These are phyloP conservation scores for Epichloe amarillans DNA, from an alignment of 2,329 filamentous ascomycete genomes.

Conservation along the genomic window DNA sequence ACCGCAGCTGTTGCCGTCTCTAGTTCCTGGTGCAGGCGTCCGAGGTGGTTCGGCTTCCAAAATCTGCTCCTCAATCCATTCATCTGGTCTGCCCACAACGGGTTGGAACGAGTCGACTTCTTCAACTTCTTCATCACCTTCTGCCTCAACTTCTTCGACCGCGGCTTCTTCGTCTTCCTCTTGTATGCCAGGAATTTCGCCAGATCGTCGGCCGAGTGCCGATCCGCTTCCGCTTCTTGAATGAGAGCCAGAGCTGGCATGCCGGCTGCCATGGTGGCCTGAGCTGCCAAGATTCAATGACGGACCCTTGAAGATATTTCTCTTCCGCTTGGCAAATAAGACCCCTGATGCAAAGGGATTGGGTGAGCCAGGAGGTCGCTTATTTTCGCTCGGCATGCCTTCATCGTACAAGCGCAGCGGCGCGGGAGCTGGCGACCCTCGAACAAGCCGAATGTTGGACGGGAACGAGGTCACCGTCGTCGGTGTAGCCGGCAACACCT, in stretches of 20 bases:
- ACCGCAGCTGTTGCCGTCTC: neutral
- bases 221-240: slow-evolving; percentile 49
- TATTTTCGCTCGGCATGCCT: slow-evolving; percentile 33
- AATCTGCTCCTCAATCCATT: slow-evolving; percentile 33
- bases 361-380: slow-evolving; percentile 33
- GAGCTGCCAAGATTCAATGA: slow-evolving; percentile 42
- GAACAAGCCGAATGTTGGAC: slow-evolving; percentile 71
- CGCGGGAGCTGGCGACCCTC: slow-evolving; percentile 39
- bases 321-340: slow-evolving; percentile 69
- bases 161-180: slow-evolving; percentile 46
- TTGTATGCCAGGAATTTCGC: slow-evolving; percentile 55
- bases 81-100: slow-evolving; percentile 29
- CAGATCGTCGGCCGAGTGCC: slow-evolving; percentile 52
- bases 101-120: slow-evolving; percentile 48
- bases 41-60: slow-evolving; percentile 19
- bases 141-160: slow-evolving; percentile 26
- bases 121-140: slow-evolving; percentile 35
- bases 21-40: too few species aligned
- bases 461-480: slow-evolving; percentile 65
- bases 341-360: slow-evolving; percentile 50
- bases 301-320: slow-evolving; percentile 71
- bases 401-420: slow-evolving; percentile 44
- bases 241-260: slow-evolving; percentile 25
- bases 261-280: slow-evolving; percentile 25
- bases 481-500: slow-evolving; percentile 86